Evolutionary conservation across 2,329 filamentous ascomycete genomes (phyloP), one percentile per base, ranked within the genome.

Genomic region (Arthrobotrys musiformis): DNA sequence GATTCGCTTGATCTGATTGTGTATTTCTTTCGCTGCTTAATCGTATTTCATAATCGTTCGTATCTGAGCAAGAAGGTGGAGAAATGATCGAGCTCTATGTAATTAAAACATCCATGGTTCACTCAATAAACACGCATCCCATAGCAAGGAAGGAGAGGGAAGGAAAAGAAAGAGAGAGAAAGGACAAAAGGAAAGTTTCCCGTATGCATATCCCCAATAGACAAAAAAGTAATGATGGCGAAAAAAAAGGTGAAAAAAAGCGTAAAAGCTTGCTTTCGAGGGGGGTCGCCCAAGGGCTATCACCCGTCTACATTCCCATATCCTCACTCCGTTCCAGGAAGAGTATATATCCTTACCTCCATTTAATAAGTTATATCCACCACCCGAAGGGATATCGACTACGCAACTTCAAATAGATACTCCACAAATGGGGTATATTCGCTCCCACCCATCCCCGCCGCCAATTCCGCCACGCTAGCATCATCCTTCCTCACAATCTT

Each of bases 381-480:
- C 13, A n/a, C 37, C 6, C 11, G 19, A 44, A 11, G 44, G 7
- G 5, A n/a, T 13, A 19, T 6, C 40, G 17, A 44, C 22, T 70
- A 77, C 44, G 52, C 84, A 80, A 98, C 90, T 82, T 95, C 92
- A 83, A 98, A 92, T 83, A 97, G 93, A 85, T 98, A 99, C 86
- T 94, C 97, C 82, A 98, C 95, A 84, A 96, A 99, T 44, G 95
- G 91, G 76, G 93, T 95, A 86, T 98, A 99, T 83, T 97, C 90
- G 17, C 74, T 93, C 92, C 89, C 88, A 24, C 86, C 87, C 60
- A 91, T 83, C 2, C 90, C 91, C 2, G 91, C 90, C 44, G 93
- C 92, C 88, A 97, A 92, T 81, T 98, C 94, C 46, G 92, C 90
- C 82, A 92, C 84, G 28, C 89, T 86, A 13, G 90, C 90, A 81